Base-by-base conservation (phyloP, 2,329 filamentous ascomycete genomes). In the Penicillium rolfsii region DNA sequence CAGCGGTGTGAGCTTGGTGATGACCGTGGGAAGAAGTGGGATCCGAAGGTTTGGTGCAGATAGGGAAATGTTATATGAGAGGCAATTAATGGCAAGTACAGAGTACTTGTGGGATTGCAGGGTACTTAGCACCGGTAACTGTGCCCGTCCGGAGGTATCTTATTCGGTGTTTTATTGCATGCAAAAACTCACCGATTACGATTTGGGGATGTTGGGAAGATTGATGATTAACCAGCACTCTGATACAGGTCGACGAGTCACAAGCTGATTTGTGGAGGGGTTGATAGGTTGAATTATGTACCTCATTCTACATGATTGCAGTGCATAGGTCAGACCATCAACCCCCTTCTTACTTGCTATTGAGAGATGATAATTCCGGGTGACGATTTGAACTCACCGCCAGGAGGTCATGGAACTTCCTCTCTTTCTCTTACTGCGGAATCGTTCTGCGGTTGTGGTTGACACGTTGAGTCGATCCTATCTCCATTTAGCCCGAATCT, bases 401-500 rank as follows among this genome's bases (percentile, higher is more conserved):
- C 4, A 24, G 50, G 22, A 38, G 50, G 50, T 53, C 50, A 53
- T 53, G 50, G 50, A 35, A 53, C 35, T 33, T 33, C 30, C 9
- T 11, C 5, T 11, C 2, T 33, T 11, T 33, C 9, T 4, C 2
- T 8, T 33, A 33, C 4, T 33, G 9, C 30, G 9, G 30, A 11
- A 33, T 22, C 8, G 2, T 33, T 33, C 8, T 28, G 43, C 43
- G 24, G 26, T 46, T 46, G 14, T 16, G 5, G 24, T 22, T 8
- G 4, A 33, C 35, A 16, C 9, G 30, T 22, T 35, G 28, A 35
- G 48, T 50, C 28, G 48, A 50, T 50, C 48, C 28, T 35, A 14
- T 22, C 30, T 50, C 28, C n/a, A 14, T 53, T 53, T 40, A 38
- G 50, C 14, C 28, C 50, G 22, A 24, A 53, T 53, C 50, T 53